Percentiles rank a stretch among this genome's conserved stretches.
Evolutionary conservation across 371 early-diverging fungal species (phyloP).

Genomic region (Mortierella sp.): DNA sequence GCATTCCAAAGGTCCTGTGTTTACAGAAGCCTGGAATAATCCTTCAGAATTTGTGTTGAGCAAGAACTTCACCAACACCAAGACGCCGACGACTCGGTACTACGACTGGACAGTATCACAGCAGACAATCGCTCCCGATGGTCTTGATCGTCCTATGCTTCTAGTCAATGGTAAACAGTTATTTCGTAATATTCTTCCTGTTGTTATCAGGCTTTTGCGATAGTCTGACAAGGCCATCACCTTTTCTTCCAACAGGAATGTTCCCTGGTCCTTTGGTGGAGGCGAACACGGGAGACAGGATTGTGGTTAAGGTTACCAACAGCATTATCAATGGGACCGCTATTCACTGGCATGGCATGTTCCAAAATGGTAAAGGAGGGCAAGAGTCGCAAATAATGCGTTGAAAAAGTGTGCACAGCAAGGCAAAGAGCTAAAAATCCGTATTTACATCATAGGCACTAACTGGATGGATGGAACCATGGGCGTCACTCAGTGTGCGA

Average conservation of each 20-base stretch:
- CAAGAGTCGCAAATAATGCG: too few species aligned
- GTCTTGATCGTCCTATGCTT: slow-evolving; percentile 53
- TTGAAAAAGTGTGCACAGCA: too few species aligned
- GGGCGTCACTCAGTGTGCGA: slow-evolving; percentile 53
- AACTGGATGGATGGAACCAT: slow-evolving; percentile 50
- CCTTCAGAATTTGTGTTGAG: slow-evolving; percentile 35
- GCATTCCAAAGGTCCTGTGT: neutral
- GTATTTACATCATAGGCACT: slow-evolving; percentile 11
- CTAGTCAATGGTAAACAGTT: slow-evolving; percentile 55
- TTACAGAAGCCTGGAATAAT: slow-evolving; percentile 23
- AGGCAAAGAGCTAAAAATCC: too few species aligned
- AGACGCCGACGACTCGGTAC: slow-evolving; percentile 31
- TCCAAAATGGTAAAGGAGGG: slow-evolving; percentile 40
- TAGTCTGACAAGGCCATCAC: too few species aligned
- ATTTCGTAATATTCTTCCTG: too few species aligned
- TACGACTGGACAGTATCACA: slow-evolving; percentile 50
- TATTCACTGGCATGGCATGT: slow-evolving; percentile 58
- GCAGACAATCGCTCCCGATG: slow-evolving; percentile 53
- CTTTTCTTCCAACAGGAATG: slow-evolving; percentile 32
- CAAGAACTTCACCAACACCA: slow-evolving; percentile 44
- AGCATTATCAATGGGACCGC: slow-evolving; percentile 48
- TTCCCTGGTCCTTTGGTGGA: slow-evolving; percentile 59
- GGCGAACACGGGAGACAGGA: slow-evolving; percentile 56
- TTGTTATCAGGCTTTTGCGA: too few species aligned
- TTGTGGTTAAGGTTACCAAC: slow-evolving; percentile 57